phyloP scores from a whole-genome alignment of 192 early-diverging fungal genomes.

The Phlyctochytrium planicorne region DNA sequence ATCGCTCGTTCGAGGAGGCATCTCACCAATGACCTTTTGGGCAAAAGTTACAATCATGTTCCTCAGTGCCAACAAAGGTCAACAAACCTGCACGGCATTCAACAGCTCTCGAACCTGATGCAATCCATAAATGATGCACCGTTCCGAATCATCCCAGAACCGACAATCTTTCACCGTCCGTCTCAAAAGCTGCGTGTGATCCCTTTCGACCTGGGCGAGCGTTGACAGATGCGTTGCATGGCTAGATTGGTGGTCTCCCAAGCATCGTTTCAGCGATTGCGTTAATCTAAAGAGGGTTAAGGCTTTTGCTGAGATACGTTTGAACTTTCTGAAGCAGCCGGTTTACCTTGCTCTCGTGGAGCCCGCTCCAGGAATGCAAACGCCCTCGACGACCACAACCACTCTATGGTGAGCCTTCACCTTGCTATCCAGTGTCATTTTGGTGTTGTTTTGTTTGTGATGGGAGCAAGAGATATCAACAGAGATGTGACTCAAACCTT shows the following conservation, averaged over 20 bases:
- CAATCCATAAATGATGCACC: neutral
- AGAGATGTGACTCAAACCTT: no score
- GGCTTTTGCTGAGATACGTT: neutral
- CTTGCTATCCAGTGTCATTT: no score
- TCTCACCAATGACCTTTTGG: neutral
- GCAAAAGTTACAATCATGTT: neutral
- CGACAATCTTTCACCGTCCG: neutral
- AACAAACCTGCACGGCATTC: neutral
- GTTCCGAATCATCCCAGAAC: neutral
- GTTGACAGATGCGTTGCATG: neutral
- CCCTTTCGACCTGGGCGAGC: neutral
- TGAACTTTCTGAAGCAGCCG: neutral
- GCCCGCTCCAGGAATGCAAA: neutral
- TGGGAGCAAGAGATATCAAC: no score
- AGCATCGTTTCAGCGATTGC: neutral
- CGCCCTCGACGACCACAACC: neutral
- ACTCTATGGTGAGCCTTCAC: no score
- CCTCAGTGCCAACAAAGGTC: neutral
- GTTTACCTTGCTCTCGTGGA: neutral
- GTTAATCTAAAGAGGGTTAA: constrained; percentile 2
- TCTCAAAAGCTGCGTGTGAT: neutral
- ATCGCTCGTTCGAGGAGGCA: neutral
- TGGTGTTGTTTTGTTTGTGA: no score
- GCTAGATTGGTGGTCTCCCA: neutral
- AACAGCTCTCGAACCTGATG: neutral